Evolutionary conservation across 2,329 filamentous ascomycete species (phyloP).

Genomic region (Orbilia quercus): DNA sequence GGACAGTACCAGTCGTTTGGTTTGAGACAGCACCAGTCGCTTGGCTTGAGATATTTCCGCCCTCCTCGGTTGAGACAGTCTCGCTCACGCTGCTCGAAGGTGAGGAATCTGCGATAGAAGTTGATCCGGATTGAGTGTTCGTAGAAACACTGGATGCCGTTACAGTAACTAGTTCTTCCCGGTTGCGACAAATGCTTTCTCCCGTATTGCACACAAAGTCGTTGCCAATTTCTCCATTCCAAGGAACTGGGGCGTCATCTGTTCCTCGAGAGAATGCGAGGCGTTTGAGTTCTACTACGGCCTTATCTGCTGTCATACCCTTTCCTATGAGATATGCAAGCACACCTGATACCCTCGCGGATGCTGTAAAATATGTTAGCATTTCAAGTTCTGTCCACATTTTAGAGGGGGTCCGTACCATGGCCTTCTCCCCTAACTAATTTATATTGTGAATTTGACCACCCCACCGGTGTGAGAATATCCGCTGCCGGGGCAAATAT

Average conservation of each 20-base stretch:
- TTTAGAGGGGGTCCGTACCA: no score
- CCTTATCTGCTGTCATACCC: conserved; percentile 2
- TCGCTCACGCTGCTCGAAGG: no score
- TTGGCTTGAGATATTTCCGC: no score
- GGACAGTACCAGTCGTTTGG: no score
- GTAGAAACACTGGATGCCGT: no score
- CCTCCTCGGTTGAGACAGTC: no score
- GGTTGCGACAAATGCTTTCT: background rate
- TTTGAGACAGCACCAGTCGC: no score
- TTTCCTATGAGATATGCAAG: conserved; percentile 42
- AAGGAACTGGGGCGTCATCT: conserved; percentile 14
- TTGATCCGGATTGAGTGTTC: no score
- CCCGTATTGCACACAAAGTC: background rate
- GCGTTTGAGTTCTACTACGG: background rate
- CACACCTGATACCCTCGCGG: conserved; percentile 33
- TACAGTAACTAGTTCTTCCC: background rate
- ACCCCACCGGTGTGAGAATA: conserved; percentile 19
- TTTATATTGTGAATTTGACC: conserved; percentile 25
- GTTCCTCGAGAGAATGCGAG: conserved; percentile 22
- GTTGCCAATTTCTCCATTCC: conserved; percentile 31
- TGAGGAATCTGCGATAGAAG: no score
- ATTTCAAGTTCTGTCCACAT: no score
- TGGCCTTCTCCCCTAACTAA: conserved; percentile 5
- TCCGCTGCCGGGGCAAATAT: conserved; percentile 22
- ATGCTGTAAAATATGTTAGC: background rate